Evolutionary conservation across 1,284 basidiomycete genomes (phyloP), one percentile per base, ranked within the genome.

Genomic region (Moniliophthora roreri): DNA sequence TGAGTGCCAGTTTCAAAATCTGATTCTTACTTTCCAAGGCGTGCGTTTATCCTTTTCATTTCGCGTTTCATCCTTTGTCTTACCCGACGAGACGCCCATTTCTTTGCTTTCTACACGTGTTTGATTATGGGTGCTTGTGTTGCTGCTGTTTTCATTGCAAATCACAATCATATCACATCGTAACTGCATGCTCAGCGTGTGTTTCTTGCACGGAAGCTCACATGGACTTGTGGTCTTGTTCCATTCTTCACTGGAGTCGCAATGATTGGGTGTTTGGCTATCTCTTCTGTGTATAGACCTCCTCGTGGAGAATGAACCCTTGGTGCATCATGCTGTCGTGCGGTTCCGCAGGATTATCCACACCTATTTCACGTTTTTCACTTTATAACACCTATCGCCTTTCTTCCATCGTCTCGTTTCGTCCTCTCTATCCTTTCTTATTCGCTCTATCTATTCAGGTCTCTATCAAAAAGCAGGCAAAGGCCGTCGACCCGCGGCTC

Each of bases 381-480:
- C 52, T 60, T 40, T 51, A 56, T 51, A 54, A 59, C 59, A 63
- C 58, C 58, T 54, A 56, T 59, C 58, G 48, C 51, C 55, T 37
- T 51, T 55, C 51, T 57, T 50, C 50, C 56, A 52, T 55, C 51
- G 50, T 48, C 51, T 24, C 40, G 46, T 56, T 56, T 49, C 32
- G 39, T 44, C 42, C 49, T 46, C 48, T 56, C 51, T 41, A 52
- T 52, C 52, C 56, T 56, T 55, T 47, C 53, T 52, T n/a, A 50
- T 51, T 32, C 37, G 23, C 47, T 51, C 39, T 39, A 28, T 52
- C 60, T 61, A 60, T 54, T 50, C 72, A 85, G 84, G 84, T 63
- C 80, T 84, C 63, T 85, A 85, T 75, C 81, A 81, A 73, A 85
- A 86, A 76, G 81, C 83, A 57, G 55, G 55, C 16, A 52, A 56